Evolutionary conservation across 2,329 filamentous ascomycete species (phyloP).

Genomic region (Xylariaceae sp.): DNA sequence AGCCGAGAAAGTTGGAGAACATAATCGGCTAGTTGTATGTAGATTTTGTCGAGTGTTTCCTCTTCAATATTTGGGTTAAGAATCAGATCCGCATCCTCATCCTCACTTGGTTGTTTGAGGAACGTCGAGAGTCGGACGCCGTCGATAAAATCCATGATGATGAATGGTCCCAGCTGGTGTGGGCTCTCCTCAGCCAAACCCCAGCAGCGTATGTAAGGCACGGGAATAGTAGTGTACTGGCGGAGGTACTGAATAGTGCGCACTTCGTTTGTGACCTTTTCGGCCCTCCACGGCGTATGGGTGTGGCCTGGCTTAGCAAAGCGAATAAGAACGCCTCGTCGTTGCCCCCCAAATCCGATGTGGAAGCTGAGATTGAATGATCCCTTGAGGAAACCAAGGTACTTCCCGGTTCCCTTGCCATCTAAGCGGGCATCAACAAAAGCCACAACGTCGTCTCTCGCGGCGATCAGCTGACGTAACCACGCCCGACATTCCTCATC

Average conservation of each 20-base stretch:
- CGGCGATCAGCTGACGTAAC: not conserved
- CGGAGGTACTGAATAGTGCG: constrained; percentile 19
- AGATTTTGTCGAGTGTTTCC: constrained; percentile 8
- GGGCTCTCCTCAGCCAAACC: constrained; percentile 22
- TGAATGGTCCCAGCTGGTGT: constrained; percentile 25
- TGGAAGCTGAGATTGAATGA: not conserved
- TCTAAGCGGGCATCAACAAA: not conserved
- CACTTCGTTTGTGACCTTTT: constrained; percentile 26
- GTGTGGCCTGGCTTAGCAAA: constrained; percentile 15
- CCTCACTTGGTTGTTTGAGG: constrained; percentile 17
- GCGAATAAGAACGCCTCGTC: not conserved
- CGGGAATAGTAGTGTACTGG: constrained; percentile 23
- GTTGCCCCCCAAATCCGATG: not conserved
- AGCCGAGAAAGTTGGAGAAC: not conserved
- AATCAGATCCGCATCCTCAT: constrained; percentile 15
- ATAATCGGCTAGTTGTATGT: not conserved
- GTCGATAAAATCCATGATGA: constrained; percentile 25
- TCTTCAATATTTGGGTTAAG: constrained; percentile 12
- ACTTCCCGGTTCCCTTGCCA: not conserved
- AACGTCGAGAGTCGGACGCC: constrained; percentile 16
- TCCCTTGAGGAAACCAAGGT: not conserved
- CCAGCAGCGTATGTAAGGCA: constrained; percentile 20
- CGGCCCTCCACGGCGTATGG: constrained; percentile 14
- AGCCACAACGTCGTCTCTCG: not conserved
- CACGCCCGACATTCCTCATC: not conserved